Conservation (phyloP, 2,329 filamentous ascomycete species). For the Botrytis elliptica region DNA sequence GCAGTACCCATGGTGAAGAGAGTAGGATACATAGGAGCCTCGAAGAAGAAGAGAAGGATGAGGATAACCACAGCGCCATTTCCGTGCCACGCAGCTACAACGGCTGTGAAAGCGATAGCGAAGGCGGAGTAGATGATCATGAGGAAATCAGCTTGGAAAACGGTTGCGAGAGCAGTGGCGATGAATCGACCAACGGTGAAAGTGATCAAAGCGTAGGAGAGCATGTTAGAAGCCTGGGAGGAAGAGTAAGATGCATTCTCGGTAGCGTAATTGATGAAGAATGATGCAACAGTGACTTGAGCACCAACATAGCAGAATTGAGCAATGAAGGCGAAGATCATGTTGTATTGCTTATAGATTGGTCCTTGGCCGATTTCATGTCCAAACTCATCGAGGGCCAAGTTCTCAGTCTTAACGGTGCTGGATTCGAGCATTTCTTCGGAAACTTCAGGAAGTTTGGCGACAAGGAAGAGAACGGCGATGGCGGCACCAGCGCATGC, state of each 20-base stretch:
- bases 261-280: constrained; percentile 73
- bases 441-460: constrained; percentile 60
- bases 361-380: constrained; percentile 48
- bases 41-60: constrained; percentile 73
- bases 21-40: constrained; percentile 77
- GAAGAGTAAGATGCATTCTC: constrained; percentile 55
- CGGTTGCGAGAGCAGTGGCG: constrained; percentile 49
- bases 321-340: constrained; percentile 73
- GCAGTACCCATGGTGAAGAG: constrained; percentile 77
- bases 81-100: constrained; percentile 34
- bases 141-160: constrained; percentile 47
- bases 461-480: constrained; percentile 64
- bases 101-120: constrained; percentile 45
- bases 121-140: constrained; percentile 66
- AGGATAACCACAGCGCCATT: constrained; percentile 58
- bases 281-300: constrained; percentile 63
- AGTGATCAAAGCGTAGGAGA: constrained; percentile 70
- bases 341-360: constrained; percentile 67
- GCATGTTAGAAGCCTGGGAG: constrained; percentile 60
- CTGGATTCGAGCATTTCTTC: constrained; percentile 42
- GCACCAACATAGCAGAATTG: constrained; percentile 79
- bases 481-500: constrained; percentile 70
- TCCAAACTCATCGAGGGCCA: constrained; percentile 58
- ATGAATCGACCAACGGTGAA: constrained; percentile 73
- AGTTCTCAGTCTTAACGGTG: constrained; percentile 38